A percentile compares a stretch with the other conserved stretches of the same genome.
phyloP scores from a whole-genome alignment of 306 rosid species.

The Trifolium pratense region DNA sequence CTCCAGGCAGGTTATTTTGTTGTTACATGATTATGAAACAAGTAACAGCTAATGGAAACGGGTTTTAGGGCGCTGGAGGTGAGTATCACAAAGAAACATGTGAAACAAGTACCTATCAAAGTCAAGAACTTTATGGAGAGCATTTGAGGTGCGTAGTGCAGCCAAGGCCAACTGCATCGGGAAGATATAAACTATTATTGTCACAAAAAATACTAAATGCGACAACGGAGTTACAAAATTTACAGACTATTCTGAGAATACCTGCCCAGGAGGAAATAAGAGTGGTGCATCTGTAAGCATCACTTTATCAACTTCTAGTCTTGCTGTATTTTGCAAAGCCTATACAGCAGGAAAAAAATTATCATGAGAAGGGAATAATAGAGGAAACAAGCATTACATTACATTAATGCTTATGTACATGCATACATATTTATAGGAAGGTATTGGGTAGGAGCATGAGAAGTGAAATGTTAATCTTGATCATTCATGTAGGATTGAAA shows the following conservation, averaged over 20 bases:
- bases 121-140: slow-evolving; percentile 63
- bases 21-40: slow-evolving; percentile 1
- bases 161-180: slow-evolving; percentile 80
- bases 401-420: not conserved
- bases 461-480: not conserved
- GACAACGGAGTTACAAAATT: slow-evolving; percentile 10
- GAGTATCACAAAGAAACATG: slow-evolving; percentile 23
- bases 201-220: slow-evolving; percentile 16
- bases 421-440: not conserved
- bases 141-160: slow-evolving; percentile 73
- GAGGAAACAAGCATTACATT: slow-evolving; percentile 8
- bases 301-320: slow-evolving; percentile 78
- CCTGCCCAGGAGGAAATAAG: slow-evolving; percentile 96
- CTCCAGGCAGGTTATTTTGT: slow-evolving; percentile 8
- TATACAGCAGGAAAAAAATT: slow-evolving; percentile 41
- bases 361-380: slow-evolving; percentile 3
- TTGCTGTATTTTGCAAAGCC: slow-evolving; percentile 64
- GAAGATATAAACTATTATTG: slow-evolving; percentile 39
- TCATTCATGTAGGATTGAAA: not conserved
- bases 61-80: not conserved
- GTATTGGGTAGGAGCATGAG: not conserved
- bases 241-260: slow-evolving; percentile 37
- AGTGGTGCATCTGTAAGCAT: slow-evolving; percentile 98
- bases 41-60: not conserved
- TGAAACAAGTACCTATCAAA: slow-evolving; percentile 62